Evolutionary conservation across 2,329 filamentous ascomycete genomes (phyloP).

Genomic region (Dryadomyces quercus-mongolicae): DNA sequence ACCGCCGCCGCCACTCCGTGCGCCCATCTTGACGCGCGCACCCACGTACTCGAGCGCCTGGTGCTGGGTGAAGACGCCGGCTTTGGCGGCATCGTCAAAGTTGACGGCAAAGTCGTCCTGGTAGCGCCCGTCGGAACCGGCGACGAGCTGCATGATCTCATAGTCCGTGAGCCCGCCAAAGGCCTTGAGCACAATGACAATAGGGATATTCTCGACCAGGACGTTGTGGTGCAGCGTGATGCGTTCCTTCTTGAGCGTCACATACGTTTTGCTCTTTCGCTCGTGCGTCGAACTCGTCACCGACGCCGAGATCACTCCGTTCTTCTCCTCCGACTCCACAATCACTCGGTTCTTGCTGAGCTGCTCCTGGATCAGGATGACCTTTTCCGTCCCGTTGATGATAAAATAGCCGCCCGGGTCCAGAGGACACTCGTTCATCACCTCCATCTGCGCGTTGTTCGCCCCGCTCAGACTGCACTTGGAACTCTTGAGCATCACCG

Average conservation of each 20-base stretch:
- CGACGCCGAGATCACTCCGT: constrained; percentile 86
- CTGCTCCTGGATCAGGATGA: constrained; percentile 96
- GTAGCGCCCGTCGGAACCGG: constrained; percentile 75
- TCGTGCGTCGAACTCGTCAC: constrained; percentile 97
- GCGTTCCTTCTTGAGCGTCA: constrained; percentile 84
- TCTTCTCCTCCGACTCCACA: constrained; percentile 85
- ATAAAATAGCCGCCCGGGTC: constrained; percentile 98
- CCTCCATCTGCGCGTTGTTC: constrained; percentile 76
- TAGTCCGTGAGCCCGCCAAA: constrained; percentile 89
- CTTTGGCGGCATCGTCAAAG: constrained; percentile 81
- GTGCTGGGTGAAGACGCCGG: constrained; percentile 81
- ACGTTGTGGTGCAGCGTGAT: constrained; percentile 89
- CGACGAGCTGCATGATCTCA: constrained; percentile 85
- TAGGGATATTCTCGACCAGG: constrained; percentile 83
- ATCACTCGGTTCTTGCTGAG: constrained; percentile 98
- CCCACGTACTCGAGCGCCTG: constrained; percentile 93
- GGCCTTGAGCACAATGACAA: constrained; percentile 85
- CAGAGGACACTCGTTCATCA: constrained; percentile 88
- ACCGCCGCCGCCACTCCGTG: constrained; percentile 33
- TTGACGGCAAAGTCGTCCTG: constrained; percentile 94
- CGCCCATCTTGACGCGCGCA: constrained; percentile 74
- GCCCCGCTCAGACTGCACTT: constrained; percentile 81
- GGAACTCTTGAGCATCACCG: constrained; percentile 92
- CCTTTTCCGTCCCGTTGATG: constrained; percentile 94
- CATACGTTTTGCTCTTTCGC: constrained; percentile 94